Evolutionary conservation across 352 stramenopile species (phyloP), one percentile per base, ranked within the genome.

Genomic region (Phytophthora nicotianae): DNA sequence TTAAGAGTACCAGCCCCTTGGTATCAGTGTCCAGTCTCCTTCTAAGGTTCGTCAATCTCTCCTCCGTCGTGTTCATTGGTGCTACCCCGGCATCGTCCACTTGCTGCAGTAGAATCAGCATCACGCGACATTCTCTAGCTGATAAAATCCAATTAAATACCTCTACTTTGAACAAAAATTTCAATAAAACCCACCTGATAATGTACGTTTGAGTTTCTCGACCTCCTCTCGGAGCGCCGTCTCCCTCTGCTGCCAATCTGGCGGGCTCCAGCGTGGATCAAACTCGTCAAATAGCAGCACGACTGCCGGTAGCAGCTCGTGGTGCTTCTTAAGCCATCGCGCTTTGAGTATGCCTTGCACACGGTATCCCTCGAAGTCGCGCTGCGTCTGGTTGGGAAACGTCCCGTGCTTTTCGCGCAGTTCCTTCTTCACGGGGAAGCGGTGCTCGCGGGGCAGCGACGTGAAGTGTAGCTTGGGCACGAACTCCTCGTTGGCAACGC

Each of bases 281-380:
- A 91, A 95, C 57, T 91, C 88, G 42, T 95, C 81, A 54, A 95
- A 93, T 27, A 94, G 73, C 50, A 96, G 65, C 41, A 91, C 81
- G 11, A 92, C 85, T 0, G 85, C 85, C 8, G 88, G 88, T 27
- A 96, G 60, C 5, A 88, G 48, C 62, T 93, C 84, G 53, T 94
- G 88, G 59, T 95, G 86, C 50, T 96, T 96, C 74, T 93, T 94
- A 42, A 96, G 63, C 88, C 88, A 96, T 26, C 75, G 70, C 19
- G 77, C 66, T 59, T 96, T 96, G 47, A 95, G 68, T 13, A 96
- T 70, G 8, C 88, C 88, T 35, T 89, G 72, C 19, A 83, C 74
- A 8, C 56, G 57, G 69, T 90, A 88, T 37, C 81, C 77, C n/a
- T 92, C 83, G 50, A 92, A 89, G 68, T 92, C 83, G 42, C 85